Percentiles rank a stretch among this genome's conserved stretches.
phyloP scores from a whole-genome alignment of 139 green algal genomes.

The Parachlorella kessleri region DNA sequence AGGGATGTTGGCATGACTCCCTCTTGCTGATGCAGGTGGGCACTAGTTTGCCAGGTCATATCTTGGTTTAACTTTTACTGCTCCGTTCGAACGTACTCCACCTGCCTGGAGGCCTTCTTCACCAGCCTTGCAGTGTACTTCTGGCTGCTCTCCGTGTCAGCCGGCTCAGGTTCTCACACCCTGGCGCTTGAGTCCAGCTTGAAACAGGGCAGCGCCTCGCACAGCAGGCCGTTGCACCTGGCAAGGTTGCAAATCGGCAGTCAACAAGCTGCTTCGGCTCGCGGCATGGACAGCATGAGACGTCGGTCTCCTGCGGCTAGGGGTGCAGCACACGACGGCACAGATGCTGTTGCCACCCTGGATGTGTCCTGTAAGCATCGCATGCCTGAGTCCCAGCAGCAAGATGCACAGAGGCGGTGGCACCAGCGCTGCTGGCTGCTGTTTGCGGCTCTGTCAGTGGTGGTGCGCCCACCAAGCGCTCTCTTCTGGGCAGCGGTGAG shows the following conservation, averaged over 20 bases:
- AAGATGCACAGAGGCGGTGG: neutral
- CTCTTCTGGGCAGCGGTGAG: constrained; percentile 45
- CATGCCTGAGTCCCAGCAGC: neutral
- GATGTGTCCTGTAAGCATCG: too few relatives aligned
- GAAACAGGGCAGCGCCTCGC: too few relatives aligned
- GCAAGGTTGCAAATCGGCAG: neutral
- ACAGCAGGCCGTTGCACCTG: neutral
- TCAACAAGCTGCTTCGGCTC: neutral
- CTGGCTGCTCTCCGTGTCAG: constrained; percentile 30
- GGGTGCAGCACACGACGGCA: too few relatives aligned
- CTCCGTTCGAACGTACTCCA: constrained; percentile 68
- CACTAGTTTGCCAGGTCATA: constrained; percentile 51
- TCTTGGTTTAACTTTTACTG: constrained; percentile 80
- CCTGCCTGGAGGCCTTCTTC: constrained; percentile 55
- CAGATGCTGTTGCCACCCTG: too few relatives aligned
- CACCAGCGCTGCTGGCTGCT: constrained; percentile 32
- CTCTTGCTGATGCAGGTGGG: constrained; percentile 40
- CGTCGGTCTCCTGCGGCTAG: too few relatives aligned
- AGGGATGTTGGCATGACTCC: neutral
- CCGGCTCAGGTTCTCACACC: too few relatives aligned
- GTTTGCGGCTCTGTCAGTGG: constrained; percentile 31
- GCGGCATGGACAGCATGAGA: too few relatives aligned
- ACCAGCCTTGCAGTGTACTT: constrained; percentile 37
- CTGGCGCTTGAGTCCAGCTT: too few relatives aligned
- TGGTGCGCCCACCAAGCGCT: constrained; percentile 46